Evolutionary conservation across 108 stramenopile species (phyloP), one percentile per base, ranked within the genome.

Genomic region (Cyclotella kingstonii): DNA sequence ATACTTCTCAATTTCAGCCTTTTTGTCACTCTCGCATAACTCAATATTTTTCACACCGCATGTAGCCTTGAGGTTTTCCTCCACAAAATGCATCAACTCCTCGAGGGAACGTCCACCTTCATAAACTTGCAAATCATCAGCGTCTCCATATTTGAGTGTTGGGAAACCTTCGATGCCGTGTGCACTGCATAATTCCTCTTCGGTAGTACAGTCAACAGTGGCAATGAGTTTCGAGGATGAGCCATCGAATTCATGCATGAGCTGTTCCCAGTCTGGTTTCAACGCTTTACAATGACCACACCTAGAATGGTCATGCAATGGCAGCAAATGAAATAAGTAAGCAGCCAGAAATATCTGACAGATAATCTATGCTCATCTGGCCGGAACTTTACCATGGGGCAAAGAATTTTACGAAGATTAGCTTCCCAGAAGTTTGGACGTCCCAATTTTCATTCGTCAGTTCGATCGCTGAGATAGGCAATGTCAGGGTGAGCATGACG

Each of bases 191-290:
- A 67, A 54, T 45, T 86, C 68, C 8, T 82, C 81, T 8, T 90
- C 92, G 46, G 77, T 84, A 81, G 82, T 93, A 84, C 28, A 95
- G 90, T 68, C 90, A 76, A 55, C 81, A 72, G 66, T 94, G 62
- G 74, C 87, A 49, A 59, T 72, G 70, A 60, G 54, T 38, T 76
- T 44, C 33, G 49, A 47, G 30, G 75, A 51, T 38, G 58, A 40
- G 2, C 48, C 81, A 3, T 67, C 69, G 60, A 65, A 85, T 39
- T 81, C 81, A 50, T 70, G 77, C 7, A 79, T 75, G n/a, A 93
- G 81, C 56, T 80, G 81, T 35, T 93, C 87, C 89, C 92, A 77
- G 63, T 81, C 81, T 0, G 85, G 84, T 39, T 78, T 79, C 55
- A 91, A 38, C 42, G 76, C 67, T 48, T 87, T 80, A 65, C 84